Evolutionary conservation across 192 early-diverging fungal genomes (phyloP).

Genomic region (Dimargaris xerosporica): DNA sequence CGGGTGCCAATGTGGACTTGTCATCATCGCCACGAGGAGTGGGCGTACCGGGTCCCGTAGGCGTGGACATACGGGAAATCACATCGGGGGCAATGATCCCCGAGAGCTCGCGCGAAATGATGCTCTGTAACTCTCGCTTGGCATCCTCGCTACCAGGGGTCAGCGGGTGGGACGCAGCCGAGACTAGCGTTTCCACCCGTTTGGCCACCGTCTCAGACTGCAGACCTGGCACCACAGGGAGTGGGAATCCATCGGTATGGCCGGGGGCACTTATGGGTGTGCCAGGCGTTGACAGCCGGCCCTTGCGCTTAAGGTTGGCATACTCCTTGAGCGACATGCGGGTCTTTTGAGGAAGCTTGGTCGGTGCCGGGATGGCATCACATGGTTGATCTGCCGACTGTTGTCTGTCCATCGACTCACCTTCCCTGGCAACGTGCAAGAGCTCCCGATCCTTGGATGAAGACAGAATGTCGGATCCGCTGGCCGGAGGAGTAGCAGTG

Average conservation of each 20-base stretch:
- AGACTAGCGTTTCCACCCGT: neutral
- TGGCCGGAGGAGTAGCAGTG: too few relatives aligned
- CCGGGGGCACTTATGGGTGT: neutral
- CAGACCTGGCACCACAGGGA: neutral
- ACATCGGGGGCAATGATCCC: constrained; percentile 9
- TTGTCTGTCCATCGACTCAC: too few relatives aligned
- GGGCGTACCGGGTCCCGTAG: neutral
- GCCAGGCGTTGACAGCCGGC: neutral
- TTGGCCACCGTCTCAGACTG: neutral
- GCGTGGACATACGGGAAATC: neutral
- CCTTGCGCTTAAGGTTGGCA: constrained; percentile 8
- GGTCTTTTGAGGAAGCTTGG: constrained; percentile 1
- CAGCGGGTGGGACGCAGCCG: neutral
- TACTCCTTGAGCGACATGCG: constrained; percentile 13
- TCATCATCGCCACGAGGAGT: too few relatives aligned
- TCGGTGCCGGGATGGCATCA: neutral
- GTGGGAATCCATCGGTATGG: neutral
- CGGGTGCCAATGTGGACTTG: too few relatives aligned
- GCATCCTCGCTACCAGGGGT: neutral
- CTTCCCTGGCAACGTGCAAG: too few relatives aligned
- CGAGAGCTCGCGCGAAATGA: neutral
- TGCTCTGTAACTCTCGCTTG: neutral
- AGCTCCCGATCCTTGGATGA: too few relatives aligned
- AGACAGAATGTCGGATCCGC: too few relatives aligned
- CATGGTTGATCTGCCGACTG: too few relatives aligned